A percentile compares a stretch with the other conserved stretches of the same genome.
These are phyloP conservation scores for Quercus phellos DNA, from an alignment of 331 rosid species.

Conservation along the genomic window DNA sequence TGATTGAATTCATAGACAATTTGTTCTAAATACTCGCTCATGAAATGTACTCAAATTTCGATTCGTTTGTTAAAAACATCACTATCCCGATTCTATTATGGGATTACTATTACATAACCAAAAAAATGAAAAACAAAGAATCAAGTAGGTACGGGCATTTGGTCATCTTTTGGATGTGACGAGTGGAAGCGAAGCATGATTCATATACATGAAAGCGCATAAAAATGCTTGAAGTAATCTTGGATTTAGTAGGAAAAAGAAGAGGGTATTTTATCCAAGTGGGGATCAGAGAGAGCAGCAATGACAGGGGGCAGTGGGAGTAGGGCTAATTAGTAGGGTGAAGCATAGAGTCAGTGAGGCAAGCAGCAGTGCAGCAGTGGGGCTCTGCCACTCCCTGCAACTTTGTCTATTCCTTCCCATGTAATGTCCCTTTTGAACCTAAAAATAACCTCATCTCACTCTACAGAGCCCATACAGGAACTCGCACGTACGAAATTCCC, in stretches of 20 bases:
- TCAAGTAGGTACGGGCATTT: not conserved
- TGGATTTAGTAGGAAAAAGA: not conserved
- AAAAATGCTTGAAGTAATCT: constrained; percentile 12
- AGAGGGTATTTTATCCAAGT: constrained; percentile 16
- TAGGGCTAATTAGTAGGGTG: constrained; percentile 12
- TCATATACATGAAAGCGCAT: not conserved
- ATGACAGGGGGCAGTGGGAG: constrained; percentile 17
- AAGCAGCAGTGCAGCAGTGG: constrained; percentile 38
- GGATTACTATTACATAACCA: no score
- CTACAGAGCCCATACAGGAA: constrained; percentile 5
- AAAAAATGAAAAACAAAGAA: no score
- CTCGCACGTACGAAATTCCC: constrained; percentile 25
- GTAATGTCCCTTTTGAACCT: constrained; percentile 64
- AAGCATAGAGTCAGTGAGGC: constrained; percentile 22
- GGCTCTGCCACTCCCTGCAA: constrained; percentile 48
- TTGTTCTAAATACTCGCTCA: no score
- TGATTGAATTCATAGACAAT: no score
- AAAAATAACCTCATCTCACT: constrained; percentile 30
- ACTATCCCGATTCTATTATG: no score
- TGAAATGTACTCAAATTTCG: no score
- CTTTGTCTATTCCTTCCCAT: constrained; percentile 52
- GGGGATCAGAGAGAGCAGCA: constrained; percentile 20
- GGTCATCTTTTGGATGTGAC: not conserved
- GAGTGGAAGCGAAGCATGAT: not conserved
- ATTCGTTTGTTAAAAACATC: no score